These are phyloP conservation scores for Geotrichum carabidarum DNA, from an alignment of 1,139 yeast genomes.

Conservation along the genomic window DNA sequence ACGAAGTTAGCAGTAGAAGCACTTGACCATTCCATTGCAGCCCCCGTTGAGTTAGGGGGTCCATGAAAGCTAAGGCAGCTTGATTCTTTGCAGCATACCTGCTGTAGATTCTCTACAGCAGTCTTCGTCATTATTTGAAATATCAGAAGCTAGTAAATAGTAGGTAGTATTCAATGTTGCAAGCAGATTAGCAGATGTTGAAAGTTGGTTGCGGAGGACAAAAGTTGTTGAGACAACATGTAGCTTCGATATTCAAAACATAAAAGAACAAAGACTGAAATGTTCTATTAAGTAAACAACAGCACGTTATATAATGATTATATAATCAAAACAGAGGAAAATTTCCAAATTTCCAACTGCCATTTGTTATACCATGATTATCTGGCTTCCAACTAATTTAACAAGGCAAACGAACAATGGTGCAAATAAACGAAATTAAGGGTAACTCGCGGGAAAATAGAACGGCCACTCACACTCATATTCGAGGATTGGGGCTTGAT, in stretches of 20 bases:
- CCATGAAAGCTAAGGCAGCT: not conserved
- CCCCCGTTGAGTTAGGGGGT: not conserved
- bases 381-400: not conserved
- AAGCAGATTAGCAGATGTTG: not conserved
- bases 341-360: constrained; percentile 7
- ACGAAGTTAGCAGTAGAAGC: not conserved
- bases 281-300: not conserved
- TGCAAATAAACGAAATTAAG: constrained; percentile 77
- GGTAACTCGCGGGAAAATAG: constrained; percentile 62
- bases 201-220: not conserved
- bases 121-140: not conserved
- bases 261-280: not conserved
- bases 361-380: not conserved
- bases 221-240: not conserved
- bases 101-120: constrained; percentile 3
- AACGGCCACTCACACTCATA: constrained; percentile 96
- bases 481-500: constrained; percentile 89
- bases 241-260: not conserved
- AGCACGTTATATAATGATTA: not conserved
- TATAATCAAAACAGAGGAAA: constrained; percentile 1
- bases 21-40: not conserved
- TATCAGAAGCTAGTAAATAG: not conserved
- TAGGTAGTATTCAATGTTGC: not conserved
- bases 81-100: not conserved
- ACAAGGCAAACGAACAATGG: constrained; percentile 45